Evolutionary conservation across 768 basidiomycete species (phyloP), one percentile per base, ranked within the genome.

Genomic region (Russula earlei): DNA sequence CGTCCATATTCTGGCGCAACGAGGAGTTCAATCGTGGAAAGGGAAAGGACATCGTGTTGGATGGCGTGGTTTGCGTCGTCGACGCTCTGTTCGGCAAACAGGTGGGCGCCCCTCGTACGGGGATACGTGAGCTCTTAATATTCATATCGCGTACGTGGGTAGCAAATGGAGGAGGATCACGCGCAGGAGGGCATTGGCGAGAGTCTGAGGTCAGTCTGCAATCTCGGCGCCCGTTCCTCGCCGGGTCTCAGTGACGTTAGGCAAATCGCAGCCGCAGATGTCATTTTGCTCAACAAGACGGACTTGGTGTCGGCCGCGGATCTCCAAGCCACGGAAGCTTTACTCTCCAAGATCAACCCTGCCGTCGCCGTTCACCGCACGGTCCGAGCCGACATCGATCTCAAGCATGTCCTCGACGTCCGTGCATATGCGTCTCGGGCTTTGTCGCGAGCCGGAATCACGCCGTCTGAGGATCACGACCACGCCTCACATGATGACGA

Each of bases 261-360:
- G 51, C 96, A 99, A 75, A 85, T 98, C 45, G 95, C 91, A 1
- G 85, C 84, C 36, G 84, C 95, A 24, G 96, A 99, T 65, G 85
- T 95, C 24, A 77, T 98, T 36, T 70, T 99, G 25, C 72, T 99
- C 27, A 99, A 99, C 76, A 99, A 99, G 74, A 74, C 75, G 25
- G 95, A 97, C 64, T 73, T 97, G 9, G 83, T 82, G 1, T 65
- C 76, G 1, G 58, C 76, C 1, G 68, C 71, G 5, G 71, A 72
- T 20, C 64, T 88, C 2, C 50, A 59, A 1, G 65, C 71, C 4
- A 79, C 81, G 12, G 84, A 89, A 66, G 65, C 62, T n/a, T 69
- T 79, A 20, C 82, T 99, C 37, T 78, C 74, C n/a, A 67, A 72
- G 20, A 73, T 95, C 63, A 98, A 98, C 68, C 87, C 93, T 5